Percentiles rank a stretch among this genome's conserved stretches.
phyloP scores from a whole-genome alignment of 2,329 filamentous ascomycete genomes.

The Sclerotinia minor region DNA sequence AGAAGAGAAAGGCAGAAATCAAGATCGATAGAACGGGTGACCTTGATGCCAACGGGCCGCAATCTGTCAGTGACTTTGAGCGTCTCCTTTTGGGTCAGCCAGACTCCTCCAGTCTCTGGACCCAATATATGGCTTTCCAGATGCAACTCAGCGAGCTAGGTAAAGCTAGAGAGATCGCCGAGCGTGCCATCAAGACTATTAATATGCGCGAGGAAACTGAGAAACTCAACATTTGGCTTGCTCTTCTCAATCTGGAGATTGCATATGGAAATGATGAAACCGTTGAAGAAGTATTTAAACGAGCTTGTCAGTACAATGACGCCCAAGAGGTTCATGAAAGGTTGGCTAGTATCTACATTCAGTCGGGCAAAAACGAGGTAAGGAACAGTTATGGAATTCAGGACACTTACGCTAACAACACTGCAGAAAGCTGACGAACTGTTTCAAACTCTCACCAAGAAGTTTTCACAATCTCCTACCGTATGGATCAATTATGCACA shows the following conservation, averaged over 20 bases:
- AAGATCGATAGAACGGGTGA: constrained; percentile 90
- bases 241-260: constrained; percentile 90
- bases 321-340: constrained; percentile 85
- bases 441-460: constrained; percentile 85
- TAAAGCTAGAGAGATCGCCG: constrained; percentile 84
- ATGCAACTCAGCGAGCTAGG: constrained; percentile 86
- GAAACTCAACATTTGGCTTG: constrained; percentile 94
- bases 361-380: constrained; percentile 82
- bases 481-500: constrained; percentile 95
- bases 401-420: constrained; percentile 32
- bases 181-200: constrained; percentile 88
- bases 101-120: constrained; percentile 91
- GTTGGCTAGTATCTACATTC: constrained; percentile 91
- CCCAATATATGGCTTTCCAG: constrained; percentile 98
- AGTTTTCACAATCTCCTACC: constrained; percentile 74
- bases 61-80: constrained; percentile 90
- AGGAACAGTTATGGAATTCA: constrained; percentile 41
- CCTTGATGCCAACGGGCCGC: constrained; percentile 82
- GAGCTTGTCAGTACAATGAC: constrained; percentile 92
- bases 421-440: constrained; percentile 80
- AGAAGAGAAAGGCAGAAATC: constrained; percentile 71
- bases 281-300: constrained; percentile 83
- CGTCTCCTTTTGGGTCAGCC: constrained; percentile 87
- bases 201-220: constrained; percentile 87
- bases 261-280: constrained; percentile 82